Percentiles rank a stretch among this genome's conserved stretches.
Evolutionary conservation across 495 filamentous ascomycete species (phyloP).

Genomic region (Cercophora samala): DNA sequence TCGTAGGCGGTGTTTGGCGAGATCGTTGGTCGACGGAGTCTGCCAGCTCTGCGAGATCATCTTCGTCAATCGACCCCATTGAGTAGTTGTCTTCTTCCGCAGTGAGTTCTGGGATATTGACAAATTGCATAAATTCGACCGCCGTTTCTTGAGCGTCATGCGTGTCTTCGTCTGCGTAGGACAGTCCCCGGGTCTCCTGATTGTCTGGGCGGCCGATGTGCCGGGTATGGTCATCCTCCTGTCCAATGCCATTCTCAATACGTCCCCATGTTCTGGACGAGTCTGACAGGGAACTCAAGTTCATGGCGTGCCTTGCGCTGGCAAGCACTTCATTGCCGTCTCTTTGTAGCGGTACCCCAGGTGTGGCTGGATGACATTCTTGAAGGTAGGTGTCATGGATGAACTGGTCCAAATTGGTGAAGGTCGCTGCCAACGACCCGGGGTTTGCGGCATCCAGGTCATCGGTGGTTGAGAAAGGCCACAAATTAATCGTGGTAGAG

Average conservation of each 20-base stretch:
- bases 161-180: neutral
- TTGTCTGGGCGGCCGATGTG: neutral
- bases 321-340: neutral
- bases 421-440: neutral
- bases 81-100: neutral
- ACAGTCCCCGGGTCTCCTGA: neutral
- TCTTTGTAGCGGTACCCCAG: neutral
- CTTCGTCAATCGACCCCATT: neutral
- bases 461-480: neutral
- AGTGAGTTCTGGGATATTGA: neutral
- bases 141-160: neutral
- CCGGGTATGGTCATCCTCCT: neutral
- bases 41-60: neutral
- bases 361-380: neutral
- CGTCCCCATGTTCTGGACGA: neutral
- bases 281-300: neutral
- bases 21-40: neutral
- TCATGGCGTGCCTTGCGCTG: neutral
- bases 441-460: neutral
- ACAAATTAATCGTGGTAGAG: neutral
- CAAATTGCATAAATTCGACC: neutral
- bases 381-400: neutral
- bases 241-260: neutral
- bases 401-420: neutral
- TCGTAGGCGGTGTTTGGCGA: neutral